Conservation (phyloP, 352 stramenopile genomes). For the Phytophthora hibernalis region DNA sequence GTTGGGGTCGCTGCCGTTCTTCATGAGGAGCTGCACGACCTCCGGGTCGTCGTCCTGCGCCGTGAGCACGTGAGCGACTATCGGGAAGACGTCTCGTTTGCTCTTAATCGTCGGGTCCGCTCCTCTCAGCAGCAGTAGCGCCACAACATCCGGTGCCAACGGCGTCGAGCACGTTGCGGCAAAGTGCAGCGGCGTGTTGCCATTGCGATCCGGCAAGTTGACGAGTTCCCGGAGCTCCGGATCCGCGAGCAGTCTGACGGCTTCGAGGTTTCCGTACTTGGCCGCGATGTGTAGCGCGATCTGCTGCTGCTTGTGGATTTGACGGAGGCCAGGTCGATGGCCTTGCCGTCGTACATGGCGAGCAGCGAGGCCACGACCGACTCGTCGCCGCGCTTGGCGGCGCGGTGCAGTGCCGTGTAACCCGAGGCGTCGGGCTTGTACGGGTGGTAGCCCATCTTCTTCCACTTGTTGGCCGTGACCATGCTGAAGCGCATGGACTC, state of each 20-base stretch:
- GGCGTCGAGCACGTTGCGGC: constrained; percentile 66
- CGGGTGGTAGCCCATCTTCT: constrained; percentile 84
- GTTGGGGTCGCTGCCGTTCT: constrained; percentile 81
- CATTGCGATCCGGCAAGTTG: constrained; percentile 74
- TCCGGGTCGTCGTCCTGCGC: constrained; percentile 73
- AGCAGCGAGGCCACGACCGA: constrained; percentile 73
- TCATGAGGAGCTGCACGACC: constrained; percentile 76
- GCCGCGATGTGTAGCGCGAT: constrained; percentile 84
- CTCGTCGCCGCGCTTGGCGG: constrained; percentile 74
- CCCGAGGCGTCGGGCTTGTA: constrained; percentile 82
- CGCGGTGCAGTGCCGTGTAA: constrained; percentile 84
- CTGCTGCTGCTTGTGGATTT: constrained; percentile 80
- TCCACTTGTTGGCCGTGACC: constrained; percentile 82
- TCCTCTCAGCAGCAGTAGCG: constrained; percentile 61
- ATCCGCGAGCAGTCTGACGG: constrained; percentile 52
- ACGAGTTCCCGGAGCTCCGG: constrained; percentile 69
- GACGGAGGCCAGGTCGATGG: constrained; percentile 67
- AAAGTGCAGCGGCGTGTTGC: constrained; percentile 87
- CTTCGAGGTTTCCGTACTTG: constrained; percentile 80
- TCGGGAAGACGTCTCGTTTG: constrained; percentile 75
- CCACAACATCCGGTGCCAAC: constrained; percentile 59
- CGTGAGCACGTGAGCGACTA: constrained; percentile 79
- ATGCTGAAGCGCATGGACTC: constrained; percentile 85
- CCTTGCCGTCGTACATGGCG: constrained; percentile 83
- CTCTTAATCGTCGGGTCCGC: constrained; percentile 77